phyloP scores from a whole-genome alignment of 2,329 filamentous ascomycete genomes.

The Clonostachys rhizophaga region DNA sequence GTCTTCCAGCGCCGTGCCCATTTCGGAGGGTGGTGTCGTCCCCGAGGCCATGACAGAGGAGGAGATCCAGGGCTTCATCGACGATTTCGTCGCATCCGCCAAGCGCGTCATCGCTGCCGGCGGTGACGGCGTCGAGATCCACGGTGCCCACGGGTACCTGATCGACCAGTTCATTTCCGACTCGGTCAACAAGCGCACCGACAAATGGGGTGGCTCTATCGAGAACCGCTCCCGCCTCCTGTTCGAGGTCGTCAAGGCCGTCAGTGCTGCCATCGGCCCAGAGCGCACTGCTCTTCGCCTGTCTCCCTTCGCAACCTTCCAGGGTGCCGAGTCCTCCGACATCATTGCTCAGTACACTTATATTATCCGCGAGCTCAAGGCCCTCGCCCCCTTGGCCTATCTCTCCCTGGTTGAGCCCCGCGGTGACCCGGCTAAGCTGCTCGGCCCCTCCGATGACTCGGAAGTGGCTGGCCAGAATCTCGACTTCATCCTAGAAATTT shows the following conservation, averaged over 20 bases:
- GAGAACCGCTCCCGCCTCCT: slow-evolving; percentile 40
- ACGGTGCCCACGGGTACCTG: slow-evolving; percentile 55
- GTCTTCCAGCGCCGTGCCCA: slow-evolving; percentile 15
- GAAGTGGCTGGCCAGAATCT: not conserved
- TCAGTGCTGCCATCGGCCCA: slow-evolving; percentile 37
- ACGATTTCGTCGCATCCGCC: slow-evolving; percentile 54
- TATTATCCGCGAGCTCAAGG: slow-evolving; percentile 42
- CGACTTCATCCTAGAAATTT: slow-evolving; percentile 21
- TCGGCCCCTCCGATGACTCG: slow-evolving; percentile 20
- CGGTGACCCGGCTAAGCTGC: slow-evolving; percentile 11
- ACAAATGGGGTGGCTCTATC: slow-evolving; percentile 23
- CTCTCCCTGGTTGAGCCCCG: slow-evolving; percentile 51
- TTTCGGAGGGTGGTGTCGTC: slow-evolving; percentile 19
- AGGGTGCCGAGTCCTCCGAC: slow-evolving; percentile 42
- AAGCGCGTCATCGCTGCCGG: slow-evolving; percentile 62
- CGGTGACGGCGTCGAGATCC: slow-evolving; percentile 61
- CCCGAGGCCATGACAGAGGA: slow-evolving; percentile 60
- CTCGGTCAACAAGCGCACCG: slow-evolving; percentile 34
- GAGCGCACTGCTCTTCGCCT: slow-evolving; percentile 38
- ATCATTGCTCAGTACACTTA: slow-evolving; percentile 47
- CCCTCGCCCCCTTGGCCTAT: slow-evolving; percentile 35
- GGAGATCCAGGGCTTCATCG: slow-evolving; percentile 60
- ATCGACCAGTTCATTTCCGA: slow-evolving; percentile 34
- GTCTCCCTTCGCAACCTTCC: slow-evolving; percentile 44
- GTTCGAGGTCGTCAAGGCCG: slow-evolving; percentile 42